These are phyloP conservation scores for Phalaenopsis hybrid DNA, from an alignment of 116 monocot genomes.

Conservation along the genomic window DNA sequence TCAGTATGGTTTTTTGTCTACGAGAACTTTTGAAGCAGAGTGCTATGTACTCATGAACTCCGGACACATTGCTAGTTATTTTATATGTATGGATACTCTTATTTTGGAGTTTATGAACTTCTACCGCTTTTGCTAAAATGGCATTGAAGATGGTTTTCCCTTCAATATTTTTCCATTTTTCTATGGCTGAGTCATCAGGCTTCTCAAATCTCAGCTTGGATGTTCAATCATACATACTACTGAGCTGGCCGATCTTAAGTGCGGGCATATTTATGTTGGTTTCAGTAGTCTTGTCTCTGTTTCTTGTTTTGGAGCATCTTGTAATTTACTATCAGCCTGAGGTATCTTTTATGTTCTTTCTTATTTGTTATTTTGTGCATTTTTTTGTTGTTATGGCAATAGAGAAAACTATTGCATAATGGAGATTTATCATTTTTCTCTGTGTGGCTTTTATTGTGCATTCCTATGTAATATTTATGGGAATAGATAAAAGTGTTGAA, in stretches of 20 bases:
- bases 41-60: neutral
- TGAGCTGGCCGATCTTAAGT: conserved; percentile 81
- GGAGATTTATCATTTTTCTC: neutral
- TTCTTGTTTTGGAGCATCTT: conserved; percentile 82
- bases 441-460: neutral
- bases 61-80: neutral
- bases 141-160: conserved; percentile 28
- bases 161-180: conserved; percentile 35
- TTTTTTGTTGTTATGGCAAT: neutral
- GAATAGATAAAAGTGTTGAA: neutral
- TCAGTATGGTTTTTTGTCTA: neutral
- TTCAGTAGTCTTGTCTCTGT: conserved; percentile 69
- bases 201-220: conserved; percentile 24
- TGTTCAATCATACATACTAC: conserved; percentile 23
- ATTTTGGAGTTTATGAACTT: neutral
- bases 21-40: neutral
- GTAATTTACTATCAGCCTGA: conserved; percentile 83
- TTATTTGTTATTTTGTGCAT: neutral
- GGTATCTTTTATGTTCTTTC: conserved; percentile 39
- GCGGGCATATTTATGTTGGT: conserved; percentile 75
- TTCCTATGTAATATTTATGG: neutral
- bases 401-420: neutral
- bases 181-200: conserved; percentile 37
- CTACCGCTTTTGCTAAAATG: conserved; percentile 22
- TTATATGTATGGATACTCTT: conserved; percentile 1